phyloP scores from a whole-genome alignment of 2,329 filamentous ascomycete species.

The Paracamarosporium sp. region DNA sequence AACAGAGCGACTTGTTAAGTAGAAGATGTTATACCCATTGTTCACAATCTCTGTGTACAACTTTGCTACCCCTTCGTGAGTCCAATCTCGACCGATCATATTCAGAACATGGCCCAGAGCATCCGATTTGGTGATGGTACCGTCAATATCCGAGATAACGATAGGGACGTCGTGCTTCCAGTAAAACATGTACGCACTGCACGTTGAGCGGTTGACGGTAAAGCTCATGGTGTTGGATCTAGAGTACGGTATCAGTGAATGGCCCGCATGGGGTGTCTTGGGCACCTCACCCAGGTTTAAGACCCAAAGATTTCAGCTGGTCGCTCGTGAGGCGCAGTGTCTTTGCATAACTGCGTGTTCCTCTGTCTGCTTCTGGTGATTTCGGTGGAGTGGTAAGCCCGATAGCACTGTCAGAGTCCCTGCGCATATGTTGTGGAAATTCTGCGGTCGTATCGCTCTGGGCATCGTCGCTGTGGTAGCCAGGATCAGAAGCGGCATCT shows the following conservation, averaged over 20 bases:
- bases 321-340: slow-evolving; percentile 94
- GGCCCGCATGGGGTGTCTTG: too few species aligned
- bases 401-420: slow-evolving; percentile 74
- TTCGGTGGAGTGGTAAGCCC: slow-evolving; percentile 67
- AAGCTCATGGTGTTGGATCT: slow-evolving; percentile 88
- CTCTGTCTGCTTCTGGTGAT: slow-evolving; percentile 60
- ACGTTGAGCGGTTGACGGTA: slow-evolving; percentile 93
- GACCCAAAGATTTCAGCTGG: slow-evolving; percentile 83
- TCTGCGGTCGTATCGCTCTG: slow-evolving; percentile 65
- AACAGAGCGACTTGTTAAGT: slow-evolving; percentile 91
- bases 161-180: slow-evolving; percentile 93
- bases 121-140: slow-evolving; percentile 97
- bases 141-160: slow-evolving; percentile 98
- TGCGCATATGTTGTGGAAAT: slow-evolving; percentile 62
- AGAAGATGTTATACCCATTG: slow-evolving; percentile 99
- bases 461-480: slow-evolving; percentile 89
- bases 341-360: slow-evolving; percentile 91
- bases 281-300: slow-evolving; percentile 69
- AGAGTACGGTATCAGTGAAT: neutral
- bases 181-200: slow-evolving; percentile 89
- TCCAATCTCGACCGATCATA: slow-evolving; percentile 98
- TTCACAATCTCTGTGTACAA: slow-evolving; percentile 93
- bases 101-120: slow-evolving; percentile 92
- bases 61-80: slow-evolving; percentile 94
- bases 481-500: slow-evolving; percentile 91